Base-by-base conservation (phyloP, 148 eudicot genomes). In the Suaeda aralocaspica region DNA sequence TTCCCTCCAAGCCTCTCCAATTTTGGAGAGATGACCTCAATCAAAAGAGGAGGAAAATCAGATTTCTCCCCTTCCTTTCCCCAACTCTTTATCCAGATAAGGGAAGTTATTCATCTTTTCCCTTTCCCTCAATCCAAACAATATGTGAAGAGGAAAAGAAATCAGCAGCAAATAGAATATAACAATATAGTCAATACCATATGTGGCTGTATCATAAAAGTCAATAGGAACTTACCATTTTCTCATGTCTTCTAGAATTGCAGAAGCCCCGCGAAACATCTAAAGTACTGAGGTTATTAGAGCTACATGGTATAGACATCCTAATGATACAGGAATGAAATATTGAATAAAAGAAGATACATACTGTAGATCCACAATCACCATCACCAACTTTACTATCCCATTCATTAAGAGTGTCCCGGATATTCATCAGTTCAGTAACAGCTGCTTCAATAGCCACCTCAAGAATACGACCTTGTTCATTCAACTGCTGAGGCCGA, bases 301-400 rank as follows among this genome's bases (percentile, higher is more conserved):
- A 72, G 19, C 36, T 64, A 39, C 26, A 53, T 28, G 59, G 30
- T 49, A 59, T 62, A 65, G 16, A 36, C 53, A 49, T 30, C 21
- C 31, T 71, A 19, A 29, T 42, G 2, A 5, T 19, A 56, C 28
- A 72, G 14, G 34, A 63, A 68, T 7, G 14, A 29, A 63, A 68
- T 7, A 30, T 45, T 16, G 25, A 13, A 19, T n/a, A 25, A 21
- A 67, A 13, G 29, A 29, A 53, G 63, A 41, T 49, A 81, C 97
- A 74, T 83, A 91, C 99, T 16, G 99, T 95, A 69, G 97, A 87
- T 66, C 99, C 99, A 86, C 99, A 95, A 76, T 95, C 99, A 77
- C 99, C 97, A 76, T 95, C 99, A 65, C 99, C 99, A 64, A 89
- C 97, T 91, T 86, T 89, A 67, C 93, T 71, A 74, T 95, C 99